Conservation (phyloP, 345 rosid genomes). For the Carallia pectinifolia region DNA sequence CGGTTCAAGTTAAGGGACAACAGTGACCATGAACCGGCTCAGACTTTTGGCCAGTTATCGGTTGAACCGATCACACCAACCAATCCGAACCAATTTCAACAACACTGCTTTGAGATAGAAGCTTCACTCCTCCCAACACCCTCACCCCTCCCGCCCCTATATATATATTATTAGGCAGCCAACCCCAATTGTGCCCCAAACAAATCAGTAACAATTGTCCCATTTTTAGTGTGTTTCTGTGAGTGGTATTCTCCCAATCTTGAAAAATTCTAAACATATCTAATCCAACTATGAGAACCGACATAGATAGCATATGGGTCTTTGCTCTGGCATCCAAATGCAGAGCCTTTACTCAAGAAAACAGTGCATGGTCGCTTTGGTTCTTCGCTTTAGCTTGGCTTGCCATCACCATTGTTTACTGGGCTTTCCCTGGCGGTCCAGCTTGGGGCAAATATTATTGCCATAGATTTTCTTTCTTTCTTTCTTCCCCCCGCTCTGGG, state of each 20-base stretch:
- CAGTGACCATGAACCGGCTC: no score
- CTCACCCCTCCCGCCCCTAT: not conserved
- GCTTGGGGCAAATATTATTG: constrained; percentile 65
- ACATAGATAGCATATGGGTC: constrained; percentile 22
- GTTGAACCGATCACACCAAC: no score
- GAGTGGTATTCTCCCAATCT: not conserved
- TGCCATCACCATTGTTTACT: constrained; percentile 40
- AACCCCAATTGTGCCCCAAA: not conserved
- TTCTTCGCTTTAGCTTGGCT: constrained; percentile 37
- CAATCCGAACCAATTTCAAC: no score
- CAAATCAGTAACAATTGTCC: not conserved
- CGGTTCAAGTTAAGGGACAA: no score
- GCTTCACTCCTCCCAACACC: no score
- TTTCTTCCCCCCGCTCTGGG: no score
- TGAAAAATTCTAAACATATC: not conserved
- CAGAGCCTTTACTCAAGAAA: constrained; percentile 39
- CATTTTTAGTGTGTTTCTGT: no score
- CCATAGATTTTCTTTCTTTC: constrained; percentile 10
- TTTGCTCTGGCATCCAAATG: constrained; percentile 63
- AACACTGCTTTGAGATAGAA: not conserved
- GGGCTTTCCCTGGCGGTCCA: constrained; percentile 71
- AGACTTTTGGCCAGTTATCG: no score
- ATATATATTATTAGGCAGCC: constrained; percentile 34
- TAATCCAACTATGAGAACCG: constrained; percentile 16
- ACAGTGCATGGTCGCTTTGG: constrained; percentile 39